Evolutionary conservation across 805 yeast species (phyloP).

Genomic region (Candida oleophila): DNA sequence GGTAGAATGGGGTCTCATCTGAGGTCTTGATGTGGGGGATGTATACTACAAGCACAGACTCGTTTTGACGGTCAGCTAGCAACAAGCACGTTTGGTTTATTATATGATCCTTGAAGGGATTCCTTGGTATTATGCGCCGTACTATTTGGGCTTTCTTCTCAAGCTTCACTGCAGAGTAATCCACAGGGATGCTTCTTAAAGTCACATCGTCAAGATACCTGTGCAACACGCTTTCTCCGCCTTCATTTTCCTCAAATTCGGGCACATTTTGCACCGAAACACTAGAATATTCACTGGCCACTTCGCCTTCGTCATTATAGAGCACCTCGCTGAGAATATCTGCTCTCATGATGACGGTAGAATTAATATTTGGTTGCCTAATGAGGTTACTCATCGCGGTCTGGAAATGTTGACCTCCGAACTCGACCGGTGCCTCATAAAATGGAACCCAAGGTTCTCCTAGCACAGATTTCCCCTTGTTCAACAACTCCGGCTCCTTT

Average conservation of each 20-base stretch:
- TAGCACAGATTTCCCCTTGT: constrained; percentile 37
- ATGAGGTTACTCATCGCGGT: constrained; percentile 78
- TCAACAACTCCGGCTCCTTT: constrained; percentile 10
- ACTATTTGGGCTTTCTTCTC: constrained; percentile 53
- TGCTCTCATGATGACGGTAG: constrained; percentile 86
- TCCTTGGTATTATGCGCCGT: constrained; percentile 88
- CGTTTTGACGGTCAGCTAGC: constrained; percentile 26
- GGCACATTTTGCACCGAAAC: constrained; percentile 27
- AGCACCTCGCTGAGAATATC: constrained; percentile 63
- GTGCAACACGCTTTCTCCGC: constrained; percentile 20
- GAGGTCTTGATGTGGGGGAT: constrained; percentile 65
- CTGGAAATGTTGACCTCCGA: constrained; percentile 57
- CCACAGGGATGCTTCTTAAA: constrained; percentile 29
- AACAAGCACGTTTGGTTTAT: constrained; percentile 82
- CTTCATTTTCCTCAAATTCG: constrained; percentile 28
- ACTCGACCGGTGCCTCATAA: constrained; percentile 48
- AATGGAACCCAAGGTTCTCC: constrained; percentile 67
- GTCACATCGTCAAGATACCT: constrained; percentile 33
- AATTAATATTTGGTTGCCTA: constrained; percentile 83
- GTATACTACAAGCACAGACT: constrained; percentile 58
- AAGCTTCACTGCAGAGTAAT: constrained; percentile 17
- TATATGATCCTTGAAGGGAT: constrained; percentile 79
- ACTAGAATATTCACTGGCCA: constrained; percentile 24
- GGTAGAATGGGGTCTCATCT: constrained; percentile 77
- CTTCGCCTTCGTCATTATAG: constrained; percentile 34